Evolutionary conservation across 139 green algal genomes (phyloP).

Genomic region (Chlamydomonas applanata): DNA sequence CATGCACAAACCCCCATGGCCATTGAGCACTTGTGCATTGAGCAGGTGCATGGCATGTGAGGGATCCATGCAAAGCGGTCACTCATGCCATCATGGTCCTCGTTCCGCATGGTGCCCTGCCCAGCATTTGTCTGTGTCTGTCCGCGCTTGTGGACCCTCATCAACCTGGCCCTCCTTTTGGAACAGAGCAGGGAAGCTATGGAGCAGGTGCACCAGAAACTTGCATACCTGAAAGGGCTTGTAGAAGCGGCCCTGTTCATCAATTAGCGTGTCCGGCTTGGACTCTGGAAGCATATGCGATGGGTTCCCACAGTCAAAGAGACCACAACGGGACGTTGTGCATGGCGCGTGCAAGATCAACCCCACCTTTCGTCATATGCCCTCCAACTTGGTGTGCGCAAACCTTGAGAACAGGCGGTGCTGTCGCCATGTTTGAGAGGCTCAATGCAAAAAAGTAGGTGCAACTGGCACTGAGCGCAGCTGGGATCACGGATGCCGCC

Average conservation of each 20-base stretch:
- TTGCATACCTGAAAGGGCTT: constrained; percentile 65
- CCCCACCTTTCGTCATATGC: constrained; percentile 30
- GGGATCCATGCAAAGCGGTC: neutral
- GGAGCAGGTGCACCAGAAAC: neutral
- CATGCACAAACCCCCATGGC: neutral
- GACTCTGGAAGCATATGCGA: neutral
- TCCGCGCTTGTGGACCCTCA: too few species aligned
- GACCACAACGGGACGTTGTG: neutral
- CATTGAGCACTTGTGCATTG: neutral
- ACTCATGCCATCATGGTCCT: too few species aligned
- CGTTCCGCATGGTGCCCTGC: too few species aligned
- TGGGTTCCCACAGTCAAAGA: neutral
- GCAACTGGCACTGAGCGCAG: too few species aligned
- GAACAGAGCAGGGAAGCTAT: neutral
- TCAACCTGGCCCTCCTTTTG: too few species aligned
- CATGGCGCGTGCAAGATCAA: neutral
- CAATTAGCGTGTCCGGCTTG: constrained; percentile 41
- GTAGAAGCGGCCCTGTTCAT: constrained; percentile 66
- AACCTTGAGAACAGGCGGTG: neutral
- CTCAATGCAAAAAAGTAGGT: too few species aligned
- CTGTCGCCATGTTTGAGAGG: neutral
- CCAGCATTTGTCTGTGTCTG: too few species aligned
- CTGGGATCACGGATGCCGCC: too few species aligned
- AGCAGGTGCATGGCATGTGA: neutral
- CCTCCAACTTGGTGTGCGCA: constrained; percentile 32